Evolutionary conservation across 2,329 filamentous ascomycete genomes (phyloP).

Genomic region (Penicillium frequentans): DNA sequence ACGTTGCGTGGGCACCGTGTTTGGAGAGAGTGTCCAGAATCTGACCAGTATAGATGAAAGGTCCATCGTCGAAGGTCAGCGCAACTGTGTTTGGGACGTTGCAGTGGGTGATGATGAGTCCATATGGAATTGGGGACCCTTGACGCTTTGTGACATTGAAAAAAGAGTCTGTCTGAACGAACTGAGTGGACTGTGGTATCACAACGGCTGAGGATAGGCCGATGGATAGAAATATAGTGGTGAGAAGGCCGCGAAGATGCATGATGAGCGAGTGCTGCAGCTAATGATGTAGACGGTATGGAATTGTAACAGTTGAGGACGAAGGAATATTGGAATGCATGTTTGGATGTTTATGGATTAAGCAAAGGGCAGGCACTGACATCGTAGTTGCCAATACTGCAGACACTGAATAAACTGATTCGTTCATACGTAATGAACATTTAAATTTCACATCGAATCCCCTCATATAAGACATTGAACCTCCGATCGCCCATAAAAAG

Average conservation of each 20-base stretch:
- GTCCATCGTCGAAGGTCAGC: constrained; percentile 66
- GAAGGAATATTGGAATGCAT: background rate
- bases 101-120: constrained; percentile 46
- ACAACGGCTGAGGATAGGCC: constrained; percentile 2
- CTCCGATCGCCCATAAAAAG: constrained; percentile 3
- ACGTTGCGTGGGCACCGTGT: constrained; percentile 62
- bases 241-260: constrained; percentile 4
- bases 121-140: constrained; percentile 30
- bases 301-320: background rate
- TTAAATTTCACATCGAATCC: constrained; percentile 6
- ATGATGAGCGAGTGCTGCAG: constrained; percentile 1
- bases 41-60: constrained; percentile 57
- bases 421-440: background rate
- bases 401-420: background rate
- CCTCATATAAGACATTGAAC: constrained; percentile 3
- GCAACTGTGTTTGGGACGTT: constrained; percentile 56
- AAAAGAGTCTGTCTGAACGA: background rate
- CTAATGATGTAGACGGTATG: background rate
- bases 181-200: background rate
- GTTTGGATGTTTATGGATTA: background rate
- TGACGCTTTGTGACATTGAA: background rate
- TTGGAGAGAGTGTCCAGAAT: constrained; percentile 58
- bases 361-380: background rate
- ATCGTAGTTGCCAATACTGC: background rate
- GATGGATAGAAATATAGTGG: constrained; percentile 5